Evolutionary conservation across 805 yeast species (phyloP).

Genomic region (Pichia exigua): DNA sequence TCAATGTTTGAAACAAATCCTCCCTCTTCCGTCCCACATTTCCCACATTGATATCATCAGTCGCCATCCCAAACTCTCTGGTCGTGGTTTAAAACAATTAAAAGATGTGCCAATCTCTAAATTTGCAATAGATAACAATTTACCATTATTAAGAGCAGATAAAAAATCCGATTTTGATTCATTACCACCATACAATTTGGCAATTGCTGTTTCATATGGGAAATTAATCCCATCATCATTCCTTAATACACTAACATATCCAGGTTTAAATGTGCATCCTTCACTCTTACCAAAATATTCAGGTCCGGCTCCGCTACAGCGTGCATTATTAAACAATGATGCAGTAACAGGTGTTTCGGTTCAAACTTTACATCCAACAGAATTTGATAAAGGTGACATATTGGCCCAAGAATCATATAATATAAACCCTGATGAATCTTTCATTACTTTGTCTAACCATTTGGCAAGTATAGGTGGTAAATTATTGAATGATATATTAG

Average conservation of each 20-base stretch:
- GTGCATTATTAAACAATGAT: conserved; percentile 61
- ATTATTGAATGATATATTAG: conserved; percentile 41
- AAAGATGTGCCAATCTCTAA: conserved; percentile 48
- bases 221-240: conserved; percentile 62
- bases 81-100: conserved; percentile 42
- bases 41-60: conserved; percentile 51
- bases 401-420: conserved; percentile 45
- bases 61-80: conserved; percentile 54
- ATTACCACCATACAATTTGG: conserved; percentile 30
- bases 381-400: conserved; percentile 75
- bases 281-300: conserved; percentile 73
- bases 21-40: conserved; percentile 17
- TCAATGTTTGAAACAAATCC: conserved; percentile 37
- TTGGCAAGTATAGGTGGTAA: conserved; percentile 59
- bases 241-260: conserved; percentile 39
- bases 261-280: conserved; percentile 90
- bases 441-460: conserved; percentile 36
- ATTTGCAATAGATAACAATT: conserved; percentile 28
- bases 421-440: conserved; percentile 38
- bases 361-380: conserved; percentile 82
- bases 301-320: conserved; percentile 88
- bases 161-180: conserved; percentile 29
- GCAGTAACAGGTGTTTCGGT: conserved; percentile 71
- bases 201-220: conserved; percentile 92
- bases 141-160: conserved; percentile 47